phyloP scores from a whole-genome alignment of 495 filamentous ascomycete species.

The Pseudoneurospora amorphoporcata region DNA sequence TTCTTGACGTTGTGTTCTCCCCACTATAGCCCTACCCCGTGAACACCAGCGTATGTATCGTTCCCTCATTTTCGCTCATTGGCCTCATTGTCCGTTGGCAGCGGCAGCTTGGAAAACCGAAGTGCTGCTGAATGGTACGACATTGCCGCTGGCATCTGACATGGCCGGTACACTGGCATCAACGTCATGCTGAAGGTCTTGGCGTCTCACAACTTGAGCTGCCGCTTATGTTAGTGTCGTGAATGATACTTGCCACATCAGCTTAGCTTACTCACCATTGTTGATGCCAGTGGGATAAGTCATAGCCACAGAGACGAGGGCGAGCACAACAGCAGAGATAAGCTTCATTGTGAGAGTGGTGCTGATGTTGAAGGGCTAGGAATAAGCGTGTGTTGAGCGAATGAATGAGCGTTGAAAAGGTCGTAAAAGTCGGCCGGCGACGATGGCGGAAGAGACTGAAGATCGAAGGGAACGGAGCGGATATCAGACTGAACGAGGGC shows the following conservation, averaged over 20 bases:
- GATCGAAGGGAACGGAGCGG: constrained; percentile 15
- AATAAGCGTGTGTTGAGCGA: background rate
- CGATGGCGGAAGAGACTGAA: constrained; percentile 12
- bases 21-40: background rate
- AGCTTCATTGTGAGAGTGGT: constrained; percentile 42
- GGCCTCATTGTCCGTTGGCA: constrained; percentile 6
- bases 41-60: background rate
- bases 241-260: background rate
- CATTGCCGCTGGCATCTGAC: constrained; percentile 29
- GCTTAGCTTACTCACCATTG: constrained; percentile 20
- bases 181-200: constrained; percentile 14
- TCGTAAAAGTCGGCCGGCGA: constrained; percentile 39
- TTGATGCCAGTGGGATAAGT: constrained; percentile 23
- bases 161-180: constrained; percentile 25
- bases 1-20: background rate
- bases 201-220: constrained; percentile 17
- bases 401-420: constrained; percentile 5
- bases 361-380: constrained; percentile 7
- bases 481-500: constrained; percentile 7
- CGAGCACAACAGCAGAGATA: constrained; percentile 32
- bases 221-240: background rate
- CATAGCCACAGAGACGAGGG: constrained; percentile 36
- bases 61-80: background rate
- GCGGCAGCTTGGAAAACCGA: constrained; percentile 24
- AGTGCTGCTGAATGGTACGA: constrained; percentile 27